Evolutionary conservation across 1,284 basidiomycete species (phyloP), one percentile per base, ranked within the genome.

Genomic region (Chiua sp.): DNA sequence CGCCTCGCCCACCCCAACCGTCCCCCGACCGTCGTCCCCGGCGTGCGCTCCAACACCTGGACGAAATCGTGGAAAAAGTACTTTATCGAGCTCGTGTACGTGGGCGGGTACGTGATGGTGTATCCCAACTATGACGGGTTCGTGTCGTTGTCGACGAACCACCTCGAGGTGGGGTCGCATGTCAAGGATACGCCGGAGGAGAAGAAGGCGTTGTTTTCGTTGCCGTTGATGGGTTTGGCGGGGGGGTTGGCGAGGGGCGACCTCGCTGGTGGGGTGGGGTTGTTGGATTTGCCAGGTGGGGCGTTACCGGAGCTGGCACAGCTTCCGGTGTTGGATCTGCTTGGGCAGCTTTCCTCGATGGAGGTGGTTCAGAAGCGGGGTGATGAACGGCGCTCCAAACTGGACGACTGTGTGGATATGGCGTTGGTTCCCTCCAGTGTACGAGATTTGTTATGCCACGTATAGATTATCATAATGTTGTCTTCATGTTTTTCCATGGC

Each of bases 51-150:
- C 26, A 94, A 92, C 77, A 77, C 79, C 37, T 94, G 93, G 93
- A 80, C 82, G 20, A 82, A 82, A 53, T 92, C 90, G 11, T 94
- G 92, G 93, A 94, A 94, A 73, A 88, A 87, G 63, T 94, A 89
- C 74, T 92, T 94, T 72, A 94, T 93, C 73, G 92, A 94, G 73
- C 80, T 94, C 56, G 86, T 85, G 42, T 92, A 87, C 72, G 80
- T 94, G 16, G 85, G 87, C 11, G 92, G 92, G 7, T 92, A 92
- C 73, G 83, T 87, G 56, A 94, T 94, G 91, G 82, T 94, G 22
- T 94, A 94, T 69, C 92, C 92, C 7, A 94, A 94, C 73, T 94
- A 86, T 68, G 80, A 79, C 37, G 80, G 80, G 51, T 91, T 86
- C 67, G 71, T 81, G 39, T 92, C 92, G 23, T 73, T 94, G 12